phyloP scores from a whole-genome alignment of 495 filamentous ascomycete genomes.

The Neurospora sp. region DNA sequence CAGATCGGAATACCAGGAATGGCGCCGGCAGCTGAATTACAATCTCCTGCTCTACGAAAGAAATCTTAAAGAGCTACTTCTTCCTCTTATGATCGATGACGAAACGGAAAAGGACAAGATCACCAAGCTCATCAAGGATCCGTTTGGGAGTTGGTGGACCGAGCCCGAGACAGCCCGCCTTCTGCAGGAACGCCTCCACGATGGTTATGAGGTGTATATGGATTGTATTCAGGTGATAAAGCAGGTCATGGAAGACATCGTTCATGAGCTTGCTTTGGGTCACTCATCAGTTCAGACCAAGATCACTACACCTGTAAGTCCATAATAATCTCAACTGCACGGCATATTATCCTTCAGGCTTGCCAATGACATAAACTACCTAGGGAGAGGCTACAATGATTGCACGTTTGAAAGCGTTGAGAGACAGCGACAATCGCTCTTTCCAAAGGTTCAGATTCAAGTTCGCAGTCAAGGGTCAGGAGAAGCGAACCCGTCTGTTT shows the following conservation, averaged over 20 bases:
- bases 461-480: not conserved
- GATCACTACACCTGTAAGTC: not conserved
- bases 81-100: constrained; percentile 6
- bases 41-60: constrained; percentile 4
- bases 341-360: not conserved
- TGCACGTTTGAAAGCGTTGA: not conserved
- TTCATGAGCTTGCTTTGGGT: constrained; percentile 4
- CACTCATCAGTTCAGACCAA: not conserved
- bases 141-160: constrained; percentile 7
- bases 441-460: constrained; percentile 1
- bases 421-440: not conserved
- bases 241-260: constrained; percentile 2
- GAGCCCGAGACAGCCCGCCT: not conserved
- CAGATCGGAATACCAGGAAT: constrained; percentile 17
- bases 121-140: not conserved
- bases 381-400: not conserved
- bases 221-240: constrained; percentile 5
- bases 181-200: not conserved
- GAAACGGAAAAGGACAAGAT: not conserved
- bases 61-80: constrained; percentile 6
- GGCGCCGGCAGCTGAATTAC: constrained; percentile 12
- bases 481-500: not conserved
- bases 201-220: constrained; percentile 11
- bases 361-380: not conserved
- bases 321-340: not conserved